Conservation (phyloP, 2,329 filamentous ascomycete species). For the Claviceps purpurea region DNA sequence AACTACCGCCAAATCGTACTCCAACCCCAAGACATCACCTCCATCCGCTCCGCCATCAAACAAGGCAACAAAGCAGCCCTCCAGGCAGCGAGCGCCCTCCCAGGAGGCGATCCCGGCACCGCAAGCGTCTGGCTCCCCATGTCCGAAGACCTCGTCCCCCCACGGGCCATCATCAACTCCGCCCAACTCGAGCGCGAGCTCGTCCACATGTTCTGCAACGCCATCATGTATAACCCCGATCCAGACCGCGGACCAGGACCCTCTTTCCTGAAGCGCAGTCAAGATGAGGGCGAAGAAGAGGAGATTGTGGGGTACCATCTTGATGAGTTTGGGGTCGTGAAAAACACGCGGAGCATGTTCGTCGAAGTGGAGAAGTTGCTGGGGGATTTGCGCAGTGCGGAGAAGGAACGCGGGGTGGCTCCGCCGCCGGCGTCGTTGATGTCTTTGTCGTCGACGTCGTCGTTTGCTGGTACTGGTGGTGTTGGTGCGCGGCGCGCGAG, state of each 20-base stretch:
- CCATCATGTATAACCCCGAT: slow-evolving; percentile 95
- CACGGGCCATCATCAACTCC: slow-evolving; percentile 84
- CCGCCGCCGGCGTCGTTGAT: slow-evolving; percentile 16
- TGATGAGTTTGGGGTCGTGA: slow-evolving; percentile 76
- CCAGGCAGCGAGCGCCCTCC: slow-evolving; percentile 45
- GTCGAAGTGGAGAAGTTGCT: slow-evolving; percentile 71
- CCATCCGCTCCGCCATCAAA: slow-evolving; percentile 61
- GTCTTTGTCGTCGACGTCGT: slow-evolving; percentile 8
- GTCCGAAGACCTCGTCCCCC: slow-evolving; percentile 66
- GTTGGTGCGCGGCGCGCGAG: slow-evolving; percentile 19
- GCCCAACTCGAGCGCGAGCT: slow-evolving; percentile 86
- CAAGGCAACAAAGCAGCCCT: slow-evolving; percentile 55
- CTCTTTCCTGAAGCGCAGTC: slow-evolving; percentile 37
- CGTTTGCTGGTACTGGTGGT: background rate
- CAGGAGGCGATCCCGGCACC: slow-evolving; percentile 43
- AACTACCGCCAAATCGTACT: slow-evolving; percentile 63
- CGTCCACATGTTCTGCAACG: slow-evolving; percentile 94
- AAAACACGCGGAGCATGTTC: slow-evolving; percentile 82
- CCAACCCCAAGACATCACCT: slow-evolving; percentile 64
- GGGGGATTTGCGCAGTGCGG: slow-evolving; percentile 60
- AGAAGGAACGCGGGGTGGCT: slow-evolving; percentile 35
- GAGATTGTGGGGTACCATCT: slow-evolving; percentile 47
- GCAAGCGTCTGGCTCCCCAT: slow-evolving; percentile 52
- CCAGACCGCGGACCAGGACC: slow-evolving; percentile 56
- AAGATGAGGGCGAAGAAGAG: slow-evolving; percentile 31